phyloP scores from a whole-genome alignment of 495 filamentous ascomycete species.

The Lindgomyces ingoldianus region DNA sequence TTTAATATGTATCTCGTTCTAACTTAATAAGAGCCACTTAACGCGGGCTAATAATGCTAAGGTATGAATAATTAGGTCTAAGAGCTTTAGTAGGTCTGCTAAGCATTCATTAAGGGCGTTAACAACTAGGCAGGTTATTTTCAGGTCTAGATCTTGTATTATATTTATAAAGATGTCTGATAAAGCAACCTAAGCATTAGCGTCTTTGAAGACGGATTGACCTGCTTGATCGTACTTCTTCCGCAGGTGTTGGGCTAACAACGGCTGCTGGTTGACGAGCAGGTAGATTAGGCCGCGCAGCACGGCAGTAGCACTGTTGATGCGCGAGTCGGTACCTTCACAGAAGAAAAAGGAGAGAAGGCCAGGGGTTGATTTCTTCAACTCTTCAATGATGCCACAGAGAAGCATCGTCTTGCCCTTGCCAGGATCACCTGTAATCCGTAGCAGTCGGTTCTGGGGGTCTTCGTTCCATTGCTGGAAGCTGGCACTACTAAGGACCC shows the following conservation, averaged over 20 bases:
- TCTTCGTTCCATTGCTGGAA: too few relatives aligned
- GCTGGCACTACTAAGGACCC: too few relatives aligned
- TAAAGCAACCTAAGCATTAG: constrained; percentile 45
- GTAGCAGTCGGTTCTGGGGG: too few relatives aligned
- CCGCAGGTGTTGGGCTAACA: constrained; percentile 43
- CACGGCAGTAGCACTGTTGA: too few relatives aligned
- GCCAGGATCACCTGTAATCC: too few relatives aligned
- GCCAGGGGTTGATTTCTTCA: constrained; percentile 12
- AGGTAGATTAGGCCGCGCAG: too few relatives aligned
- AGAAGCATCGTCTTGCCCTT: constrained; percentile 46
- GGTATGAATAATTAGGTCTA: constrained; percentile 10
- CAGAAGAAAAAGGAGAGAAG: constrained; percentile 8
- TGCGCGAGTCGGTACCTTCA: too few relatives aligned
- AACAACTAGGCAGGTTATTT: constrained; percentile 7
- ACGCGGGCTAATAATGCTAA: constrained; percentile 27
- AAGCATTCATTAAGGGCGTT: constrained; percentile 22
- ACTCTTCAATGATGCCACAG: constrained; percentile 25
- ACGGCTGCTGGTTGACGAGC: constrained; percentile 44
- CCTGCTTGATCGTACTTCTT: constrained; percentile 38
- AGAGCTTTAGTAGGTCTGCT: constrained; percentile 12
- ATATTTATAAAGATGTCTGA: constrained; percentile 43
- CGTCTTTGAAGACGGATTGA: constrained; percentile 43
- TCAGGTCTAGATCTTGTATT: constrained; percentile 38
- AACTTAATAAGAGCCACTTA: constrained; percentile 47
- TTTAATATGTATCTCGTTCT: constrained; percentile 46